phyloP scores from a whole-genome alignment of 83 land plant genomes.

The Picea abies region DNA sequence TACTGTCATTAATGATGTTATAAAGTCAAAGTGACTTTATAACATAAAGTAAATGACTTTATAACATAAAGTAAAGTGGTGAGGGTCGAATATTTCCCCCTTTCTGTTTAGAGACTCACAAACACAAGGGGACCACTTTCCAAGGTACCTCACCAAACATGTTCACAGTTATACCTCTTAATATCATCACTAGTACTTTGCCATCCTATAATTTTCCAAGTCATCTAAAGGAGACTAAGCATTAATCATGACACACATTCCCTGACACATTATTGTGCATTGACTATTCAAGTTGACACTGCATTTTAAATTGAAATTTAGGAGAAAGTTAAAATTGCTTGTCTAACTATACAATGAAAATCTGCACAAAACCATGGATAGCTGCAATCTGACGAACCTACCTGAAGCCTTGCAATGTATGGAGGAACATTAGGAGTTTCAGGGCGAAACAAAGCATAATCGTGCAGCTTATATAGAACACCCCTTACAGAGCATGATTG shows the following conservation, averaged over 20 bases:
- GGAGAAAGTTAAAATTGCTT: not conserved
- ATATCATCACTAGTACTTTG: not conserved
- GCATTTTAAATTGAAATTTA: not conserved
- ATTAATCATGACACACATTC: not conserved
- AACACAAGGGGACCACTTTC: too few relatives aligned
- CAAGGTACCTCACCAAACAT: not conserved
- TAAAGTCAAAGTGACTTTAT: too few relatives aligned
- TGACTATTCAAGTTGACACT: not conserved
- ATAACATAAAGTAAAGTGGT: too few relatives aligned
- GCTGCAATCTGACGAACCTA: conserved; percentile 4
- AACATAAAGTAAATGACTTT: too few relatives aligned
- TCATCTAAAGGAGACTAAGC: not conserved
- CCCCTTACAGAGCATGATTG: conserved; percentile 61
- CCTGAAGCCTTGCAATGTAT: conserved; percentile 76
- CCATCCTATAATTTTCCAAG: not conserved
- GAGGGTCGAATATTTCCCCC: too few relatives aligned
- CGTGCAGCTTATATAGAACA: conserved; percentile 42
- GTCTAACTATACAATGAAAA: not conserved
- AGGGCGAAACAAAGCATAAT: conserved; percentile 60
- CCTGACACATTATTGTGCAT: not conserved
- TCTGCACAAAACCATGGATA: too few relatives aligned
- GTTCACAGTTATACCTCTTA: not conserved
- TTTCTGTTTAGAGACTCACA: too few relatives aligned
- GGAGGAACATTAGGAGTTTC: conserved; percentile 48
- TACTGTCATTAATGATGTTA: too few relatives aligned